phyloP scores from a whole-genome alignment of 306 rosid species.

The Prunus kanzakura region DNA sequence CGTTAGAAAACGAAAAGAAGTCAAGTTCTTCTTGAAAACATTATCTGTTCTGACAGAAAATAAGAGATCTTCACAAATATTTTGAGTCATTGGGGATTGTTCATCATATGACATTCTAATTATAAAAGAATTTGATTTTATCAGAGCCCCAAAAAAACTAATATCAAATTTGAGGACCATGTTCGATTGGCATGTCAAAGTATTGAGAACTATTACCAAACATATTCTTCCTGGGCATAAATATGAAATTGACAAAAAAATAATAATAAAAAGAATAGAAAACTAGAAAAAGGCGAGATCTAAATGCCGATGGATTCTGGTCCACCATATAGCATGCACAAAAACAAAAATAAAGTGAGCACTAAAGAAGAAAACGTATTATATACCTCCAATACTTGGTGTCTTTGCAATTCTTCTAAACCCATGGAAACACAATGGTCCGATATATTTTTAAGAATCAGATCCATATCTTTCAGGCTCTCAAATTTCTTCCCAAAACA shows the following conservation, averaged over 20 bases:
- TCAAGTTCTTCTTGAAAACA: slow-evolving; percentile 3
- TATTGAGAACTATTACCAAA: background rate
- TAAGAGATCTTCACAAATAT: slow-evolving; percentile 4
- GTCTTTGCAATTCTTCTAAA: slow-evolving; percentile 44
- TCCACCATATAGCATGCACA: slow-evolving; percentile 5
- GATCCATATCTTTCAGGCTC: slow-evolving; percentile 54
- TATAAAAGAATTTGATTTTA: background rate
- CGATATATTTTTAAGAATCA: slow-evolving; percentile 52
- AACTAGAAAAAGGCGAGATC: background rate
- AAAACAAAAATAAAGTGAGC: background rate
- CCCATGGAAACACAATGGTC: slow-evolving; percentile 36
- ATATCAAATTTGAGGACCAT: background rate
- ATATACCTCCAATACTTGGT: slow-evolving; percentile 50
- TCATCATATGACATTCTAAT: background rate
- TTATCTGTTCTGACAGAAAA: slow-evolving; percentile 14
- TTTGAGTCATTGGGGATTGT: background rate
- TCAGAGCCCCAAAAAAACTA: background rate
- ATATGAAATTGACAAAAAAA: background rate
- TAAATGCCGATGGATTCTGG: slow-evolving; percentile 4
- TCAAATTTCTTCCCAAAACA: slow-evolving; percentile 62
- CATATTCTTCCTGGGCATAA: background rate
- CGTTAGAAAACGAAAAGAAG: slow-evolving; percentile 12
- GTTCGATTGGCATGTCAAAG: background rate
- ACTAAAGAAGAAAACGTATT: slow-evolving; percentile 7
- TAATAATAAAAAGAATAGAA: background rate